Percentiles rank a stretch among this genome's conserved stretches.
Evolutionary conservation across 345 rosid species (phyloP).

Genomic region (Salix koriyanagi): DNA sequence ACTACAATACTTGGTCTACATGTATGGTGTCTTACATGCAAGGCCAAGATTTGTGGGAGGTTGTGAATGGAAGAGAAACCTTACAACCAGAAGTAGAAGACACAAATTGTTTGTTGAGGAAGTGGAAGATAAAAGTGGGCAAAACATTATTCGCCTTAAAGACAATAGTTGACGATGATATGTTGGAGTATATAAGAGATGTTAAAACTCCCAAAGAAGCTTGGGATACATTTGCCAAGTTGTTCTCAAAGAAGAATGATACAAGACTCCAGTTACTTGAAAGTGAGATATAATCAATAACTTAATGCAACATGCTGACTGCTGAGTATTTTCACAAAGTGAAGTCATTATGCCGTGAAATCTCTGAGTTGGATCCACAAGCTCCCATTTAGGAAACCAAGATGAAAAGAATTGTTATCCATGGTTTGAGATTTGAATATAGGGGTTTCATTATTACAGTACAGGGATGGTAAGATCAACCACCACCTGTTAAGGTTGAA

Average conservation of each 20-base stretch:
- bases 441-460: background rate
- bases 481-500: constrained; percentile 2
- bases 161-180: background rate
- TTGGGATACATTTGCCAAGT: background rate
- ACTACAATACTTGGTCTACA: no score
- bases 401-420: background rate
- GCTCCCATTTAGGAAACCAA: background rate
- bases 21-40: no score
- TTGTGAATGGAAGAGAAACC: background rate
- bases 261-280: background rate
- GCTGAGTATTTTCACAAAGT: constrained; percentile 1
- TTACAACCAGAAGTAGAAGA: background rate
- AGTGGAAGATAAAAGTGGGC: background rate
- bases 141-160: background rate
- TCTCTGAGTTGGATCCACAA: background rate
- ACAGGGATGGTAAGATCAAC: constrained; percentile 3
- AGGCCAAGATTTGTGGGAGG: no score
- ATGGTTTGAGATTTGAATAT: background rate
- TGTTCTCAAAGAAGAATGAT: background rate
- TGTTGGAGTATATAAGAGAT: background rate
- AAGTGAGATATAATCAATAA: background rate
- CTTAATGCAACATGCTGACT: background rate
- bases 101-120: background rate
- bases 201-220: background rate
- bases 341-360: background rate